These are phyloP conservation scores for Scheffersomyces lignosus DNA, from an alignment of 805 yeast genomes.

Conservation along the genomic window DNA sequence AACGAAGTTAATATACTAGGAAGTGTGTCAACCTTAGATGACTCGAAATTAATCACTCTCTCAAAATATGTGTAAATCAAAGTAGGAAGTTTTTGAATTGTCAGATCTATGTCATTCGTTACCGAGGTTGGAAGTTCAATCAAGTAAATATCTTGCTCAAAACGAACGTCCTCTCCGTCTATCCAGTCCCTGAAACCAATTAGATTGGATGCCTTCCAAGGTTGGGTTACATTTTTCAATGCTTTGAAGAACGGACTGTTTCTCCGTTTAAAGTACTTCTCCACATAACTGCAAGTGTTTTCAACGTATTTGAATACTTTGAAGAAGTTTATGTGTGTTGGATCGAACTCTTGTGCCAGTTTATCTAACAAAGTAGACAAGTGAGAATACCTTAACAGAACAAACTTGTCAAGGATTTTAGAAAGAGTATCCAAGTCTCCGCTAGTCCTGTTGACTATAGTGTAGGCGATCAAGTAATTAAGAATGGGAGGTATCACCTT, in stretches of 20 bases:
- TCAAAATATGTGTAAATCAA: conserved; percentile 5
- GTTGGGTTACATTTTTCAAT: conserved; percentile 12
- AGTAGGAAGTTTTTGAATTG: conserved; percentile 4
- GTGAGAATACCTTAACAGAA: conserved; percentile 22
- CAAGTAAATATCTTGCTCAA: conserved; percentile 9
- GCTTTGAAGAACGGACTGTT: conserved; percentile 13
- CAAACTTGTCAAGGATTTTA: conserved; percentile 20
- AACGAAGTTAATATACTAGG: conserved; percentile 8
- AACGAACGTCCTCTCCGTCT: conserved; percentile 15
- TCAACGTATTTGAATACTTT: conserved; percentile 33
- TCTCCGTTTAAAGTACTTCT: conserved; percentile 19
- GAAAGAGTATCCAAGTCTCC: conserved; percentile 15
- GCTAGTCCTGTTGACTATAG: conserved; percentile 23
- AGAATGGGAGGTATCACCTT: conserved; percentile 24
- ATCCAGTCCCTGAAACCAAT: conserved; percentile 38
- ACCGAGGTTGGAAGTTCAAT: conserved; percentile 1
- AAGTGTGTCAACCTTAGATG: not conserved
- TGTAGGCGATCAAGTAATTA: conserved; percentile 32
- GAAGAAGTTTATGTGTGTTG: conserved; percentile 22
- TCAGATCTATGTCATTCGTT: not conserved
- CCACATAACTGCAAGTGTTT: conserved; percentile 29
- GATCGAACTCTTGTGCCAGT: not conserved
- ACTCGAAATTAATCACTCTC: not conserved
- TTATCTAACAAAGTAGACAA: conserved; percentile 12
- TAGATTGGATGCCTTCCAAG: conserved; percentile 27